Percentiles rank a stretch among this genome's conserved stretches.
Conservation (phyloP, 1,284 basidiomycete species). For the Moniliophthora roreri region DNA sequence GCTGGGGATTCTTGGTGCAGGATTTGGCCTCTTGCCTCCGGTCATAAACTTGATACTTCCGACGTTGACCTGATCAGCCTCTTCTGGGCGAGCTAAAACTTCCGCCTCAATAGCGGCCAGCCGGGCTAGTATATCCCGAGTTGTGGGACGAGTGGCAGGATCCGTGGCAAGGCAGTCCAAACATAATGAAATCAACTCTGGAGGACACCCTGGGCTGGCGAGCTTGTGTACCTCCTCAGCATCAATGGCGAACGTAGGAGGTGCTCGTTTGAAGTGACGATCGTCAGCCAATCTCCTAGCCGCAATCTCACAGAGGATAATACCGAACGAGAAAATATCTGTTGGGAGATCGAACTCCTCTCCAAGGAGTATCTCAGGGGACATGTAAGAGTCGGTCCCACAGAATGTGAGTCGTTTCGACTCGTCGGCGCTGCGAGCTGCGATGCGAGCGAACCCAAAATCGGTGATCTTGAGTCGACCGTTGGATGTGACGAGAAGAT, state of each 20-base stretch:
- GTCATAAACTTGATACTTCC: conserved; percentile 85
- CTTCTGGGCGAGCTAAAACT: conserved; percentile 66
- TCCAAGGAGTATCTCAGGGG: conserved; percentile 91
- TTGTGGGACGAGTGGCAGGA: conserved; percentile 72
- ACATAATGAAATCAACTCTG: conserved; percentile 74
- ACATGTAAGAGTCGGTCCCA: conserved; percentile 94
- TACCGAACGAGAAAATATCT: conserved; percentile 92
- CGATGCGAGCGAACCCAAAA: conserved; percentile 94
- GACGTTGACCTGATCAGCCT: conserved; percentile 72
- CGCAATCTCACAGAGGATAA: conserved; percentile 93
- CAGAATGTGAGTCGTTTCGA: conserved; percentile 92
- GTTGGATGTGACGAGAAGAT: conserved; percentile 91
- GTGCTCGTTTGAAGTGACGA: conserved; percentile 73
- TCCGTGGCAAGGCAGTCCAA: conserved; percentile 78
- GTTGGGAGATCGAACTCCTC: conserved; percentile 91
- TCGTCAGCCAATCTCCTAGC: conserved; percentile 86
- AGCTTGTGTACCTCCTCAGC: conserved; percentile 68
- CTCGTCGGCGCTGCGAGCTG: conserved; percentile 89
- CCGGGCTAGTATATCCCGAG: conserved; percentile 73
- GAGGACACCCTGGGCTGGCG: conserved; percentile 78
- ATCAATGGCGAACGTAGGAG: conserved; percentile 82
- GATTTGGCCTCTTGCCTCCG: conserved; percentile 53
- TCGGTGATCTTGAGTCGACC: conserved; percentile 95
- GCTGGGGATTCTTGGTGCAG: conserved; percentile 78
- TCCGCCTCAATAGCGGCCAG: conserved; percentile 81